Percentiles rank a stretch among this genome's conserved stretches.
phyloP scores from a whole-genome alignment of 257 asterid species.

The Gentiana dahurica region DNA sequence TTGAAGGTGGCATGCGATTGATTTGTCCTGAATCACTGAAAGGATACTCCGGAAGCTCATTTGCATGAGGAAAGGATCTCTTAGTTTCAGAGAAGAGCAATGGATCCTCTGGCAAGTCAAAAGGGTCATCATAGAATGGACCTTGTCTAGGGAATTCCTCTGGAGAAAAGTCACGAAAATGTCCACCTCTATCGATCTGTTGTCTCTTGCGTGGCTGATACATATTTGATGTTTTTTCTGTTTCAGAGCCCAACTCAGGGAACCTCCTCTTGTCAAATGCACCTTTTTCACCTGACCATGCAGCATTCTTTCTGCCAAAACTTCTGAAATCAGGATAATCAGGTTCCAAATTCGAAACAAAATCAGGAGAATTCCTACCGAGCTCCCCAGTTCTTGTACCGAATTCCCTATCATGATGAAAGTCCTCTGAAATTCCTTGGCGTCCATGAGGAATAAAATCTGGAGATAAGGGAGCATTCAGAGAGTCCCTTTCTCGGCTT shows the following conservation, averaged over 20 bases:
- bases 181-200: slow-evolving; percentile 31
- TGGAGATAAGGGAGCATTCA: slow-evolving; percentile 47
- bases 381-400: slow-evolving; percentile 33
- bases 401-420: slow-evolving; percentile 37
- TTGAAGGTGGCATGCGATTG: slow-evolving; percentile 24
- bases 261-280: slow-evolving; percentile 40
- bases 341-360: slow-evolving; percentile 34
- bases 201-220: slow-evolving; percentile 47
- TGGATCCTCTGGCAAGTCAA: slow-evolving; percentile 91
- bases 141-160: slow-evolving; percentile 34
- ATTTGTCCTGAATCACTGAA: slow-evolving; percentile 48
- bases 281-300: slow-evolving; percentile 38
- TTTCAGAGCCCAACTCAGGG: slow-evolving; percentile 29
- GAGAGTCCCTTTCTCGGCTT: slow-evolving; percentile 45
- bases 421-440: slow-evolving; percentile 34
- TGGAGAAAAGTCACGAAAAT: slow-evolving; percentile 47
- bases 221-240: slow-evolving; percentile 23
- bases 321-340: slow-evolving; percentile 23
- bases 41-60: slow-evolving; percentile 77
- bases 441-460: slow-evolving; percentile 33
- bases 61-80: slow-evolving; percentile 43
- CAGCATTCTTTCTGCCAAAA: slow-evolving; percentile 29
- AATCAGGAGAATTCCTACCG: slow-evolving; percentile 47
- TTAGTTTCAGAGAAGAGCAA: slow-evolving; percentile 49
- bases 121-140: slow-evolving; percentile 53